These are phyloP conservation scores for Solanum rostratum DNA, from an alignment of 257 asterid genomes.

Conservation along the genomic window DNA sequence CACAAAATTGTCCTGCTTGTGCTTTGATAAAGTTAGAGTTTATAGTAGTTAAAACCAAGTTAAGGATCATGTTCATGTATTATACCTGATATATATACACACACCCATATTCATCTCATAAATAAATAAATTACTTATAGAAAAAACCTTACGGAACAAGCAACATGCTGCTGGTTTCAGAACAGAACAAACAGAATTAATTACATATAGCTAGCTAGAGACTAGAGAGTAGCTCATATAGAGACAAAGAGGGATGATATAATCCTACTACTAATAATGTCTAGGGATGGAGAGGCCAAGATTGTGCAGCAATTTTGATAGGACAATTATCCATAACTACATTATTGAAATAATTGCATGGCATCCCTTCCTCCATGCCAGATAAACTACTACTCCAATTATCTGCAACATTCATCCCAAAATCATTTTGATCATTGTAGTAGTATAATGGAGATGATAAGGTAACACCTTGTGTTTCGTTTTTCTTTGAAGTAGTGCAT, in stretches of 20 bases:
- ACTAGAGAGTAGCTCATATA: neutral
- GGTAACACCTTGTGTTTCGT: neutral
- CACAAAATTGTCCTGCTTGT: no score
- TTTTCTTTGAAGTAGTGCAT: neutral
- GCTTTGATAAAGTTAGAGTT: no score
- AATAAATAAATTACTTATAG: neutral
- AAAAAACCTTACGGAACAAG: neutral
- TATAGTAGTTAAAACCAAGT: no score
- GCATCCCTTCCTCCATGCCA: neutral
- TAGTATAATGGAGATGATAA: neutral
- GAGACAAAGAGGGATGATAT: neutral
- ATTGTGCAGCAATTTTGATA: conserved; percentile 15
- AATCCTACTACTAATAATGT: neutral
- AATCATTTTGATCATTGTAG: neutral
- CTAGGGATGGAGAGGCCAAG: conserved; percentile 17
- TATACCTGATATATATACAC: no score
- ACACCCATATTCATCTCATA: no score
- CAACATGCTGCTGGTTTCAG: neutral
- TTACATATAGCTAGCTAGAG: neutral
- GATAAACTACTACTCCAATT: neutral
- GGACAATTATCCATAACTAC: neutral
- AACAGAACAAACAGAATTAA: neutral
- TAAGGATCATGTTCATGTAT: no score
- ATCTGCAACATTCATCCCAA: neutral
- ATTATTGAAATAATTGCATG: conserved; percentile 1